phyloP scores from a whole-genome alignment of 805 yeast genomes.

The Lachancea cidri region DNA sequence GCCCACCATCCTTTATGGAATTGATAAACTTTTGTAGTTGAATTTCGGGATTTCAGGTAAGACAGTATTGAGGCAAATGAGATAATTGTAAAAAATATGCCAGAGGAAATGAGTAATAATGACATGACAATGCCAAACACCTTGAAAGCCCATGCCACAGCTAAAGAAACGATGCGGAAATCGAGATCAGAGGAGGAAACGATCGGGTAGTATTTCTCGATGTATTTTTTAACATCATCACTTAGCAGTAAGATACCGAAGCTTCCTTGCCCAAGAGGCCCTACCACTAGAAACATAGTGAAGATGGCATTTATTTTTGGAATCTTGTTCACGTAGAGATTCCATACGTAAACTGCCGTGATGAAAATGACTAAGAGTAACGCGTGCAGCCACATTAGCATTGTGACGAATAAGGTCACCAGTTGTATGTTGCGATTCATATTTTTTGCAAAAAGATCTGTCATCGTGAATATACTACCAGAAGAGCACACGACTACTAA shows the following conservation, averaged over 20 bases:
- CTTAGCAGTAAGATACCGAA: slow-evolving; percentile 59
- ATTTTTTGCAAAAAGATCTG: slow-evolving; percentile 39
- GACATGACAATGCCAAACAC: slow-evolving; percentile 38
- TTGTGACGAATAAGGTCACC: slow-evolving; percentile 49
- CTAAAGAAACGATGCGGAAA: slow-evolving; percentile 14
- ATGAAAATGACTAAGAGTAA: slow-evolving; percentile 52
- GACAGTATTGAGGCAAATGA: slow-evolving; percentile 33
- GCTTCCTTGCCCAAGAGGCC: slow-evolving; percentile 83
- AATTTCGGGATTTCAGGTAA: slow-evolving; percentile 9
- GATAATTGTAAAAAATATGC: slow-evolving; percentile 50
- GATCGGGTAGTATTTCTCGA: slow-evolving; percentile 15
- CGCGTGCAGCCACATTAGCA: slow-evolving; percentile 67
- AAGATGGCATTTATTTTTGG: slow-evolving; percentile 54
- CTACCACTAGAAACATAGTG: slow-evolving; percentile 73
- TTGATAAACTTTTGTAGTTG: slow-evolving; percentile 15
- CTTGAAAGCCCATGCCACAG: slow-evolving; percentile 30
- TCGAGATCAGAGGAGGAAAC: slow-evolving; percentile 14
- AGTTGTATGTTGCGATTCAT: slow-evolving; percentile 37
- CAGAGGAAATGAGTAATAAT: slow-evolving; percentile 46
- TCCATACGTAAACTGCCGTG: slow-evolving; percentile 54
- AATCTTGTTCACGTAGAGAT: slow-evolving; percentile 50
- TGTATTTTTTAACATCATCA: slow-evolving; percentile 32
- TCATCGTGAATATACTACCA: slow-evolving; percentile 49
- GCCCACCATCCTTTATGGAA: slow-evolving; percentile 70
- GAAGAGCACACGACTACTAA: slow-evolving; percentile 68